Conservation (phyloP, 2,329 filamentous ascomycete species). For the Talaromyces sp. region DNA sequence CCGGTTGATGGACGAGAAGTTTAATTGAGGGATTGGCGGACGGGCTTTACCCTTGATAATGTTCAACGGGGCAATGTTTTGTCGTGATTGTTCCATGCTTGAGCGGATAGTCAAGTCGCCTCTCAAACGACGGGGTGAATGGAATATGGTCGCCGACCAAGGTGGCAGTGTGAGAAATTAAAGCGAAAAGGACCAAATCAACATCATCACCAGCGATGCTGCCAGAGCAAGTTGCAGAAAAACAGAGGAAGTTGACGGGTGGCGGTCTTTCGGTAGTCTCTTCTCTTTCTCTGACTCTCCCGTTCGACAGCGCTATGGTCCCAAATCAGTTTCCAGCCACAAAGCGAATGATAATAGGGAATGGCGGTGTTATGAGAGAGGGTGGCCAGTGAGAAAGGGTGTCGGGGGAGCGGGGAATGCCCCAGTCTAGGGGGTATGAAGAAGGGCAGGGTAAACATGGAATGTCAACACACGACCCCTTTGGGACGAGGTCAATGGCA, state of each 20-base stretch:
- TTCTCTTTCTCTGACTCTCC: background rate
- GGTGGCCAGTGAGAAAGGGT: constrained; percentile 3
- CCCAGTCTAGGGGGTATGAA: constrained; percentile 5
- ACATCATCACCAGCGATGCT: constrained; percentile 6
- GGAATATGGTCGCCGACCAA: constrained; percentile 27
- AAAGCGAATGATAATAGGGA: background rate
- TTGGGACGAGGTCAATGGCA: background rate
- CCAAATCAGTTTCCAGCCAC: constrained; percentile 3
- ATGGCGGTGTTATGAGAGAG: background rate
- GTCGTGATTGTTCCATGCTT: constrained; percentile 31
- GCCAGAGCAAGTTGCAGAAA: background rate
- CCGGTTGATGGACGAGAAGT: constrained; percentile 10
- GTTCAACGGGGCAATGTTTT: constrained; percentile 35
- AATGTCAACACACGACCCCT: constrained; percentile 15
- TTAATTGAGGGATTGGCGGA: constrained; percentile 13
- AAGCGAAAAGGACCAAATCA: constrained; percentile 7
- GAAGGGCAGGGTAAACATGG: constrained; percentile 13
- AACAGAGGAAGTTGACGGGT: background rate
- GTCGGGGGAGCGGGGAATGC: constrained; percentile 12
- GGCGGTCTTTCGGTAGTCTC: background rate
- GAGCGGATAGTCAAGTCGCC: constrained; percentile 7
- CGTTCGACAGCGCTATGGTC: background rate
- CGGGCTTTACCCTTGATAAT: constrained; percentile 29
- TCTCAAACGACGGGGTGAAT: background rate
- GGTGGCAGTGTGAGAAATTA: constrained; percentile 9